Conservation (phyloP, 805 yeast genomes). For the Metschnikowia chrysomelidarum region DNA sequence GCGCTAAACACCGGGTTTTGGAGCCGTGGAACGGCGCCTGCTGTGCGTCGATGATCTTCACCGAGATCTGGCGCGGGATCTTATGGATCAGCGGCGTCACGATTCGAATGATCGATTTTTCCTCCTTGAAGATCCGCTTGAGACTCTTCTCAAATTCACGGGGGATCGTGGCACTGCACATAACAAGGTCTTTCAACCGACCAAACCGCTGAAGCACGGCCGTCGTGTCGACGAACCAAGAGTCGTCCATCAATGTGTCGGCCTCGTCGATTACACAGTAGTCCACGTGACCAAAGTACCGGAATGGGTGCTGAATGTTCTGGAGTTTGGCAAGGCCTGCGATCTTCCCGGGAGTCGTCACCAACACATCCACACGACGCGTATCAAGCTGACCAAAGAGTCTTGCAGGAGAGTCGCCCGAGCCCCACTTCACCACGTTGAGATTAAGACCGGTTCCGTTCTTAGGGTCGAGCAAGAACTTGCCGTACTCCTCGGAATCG, state of each 20-base stretch:
- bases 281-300: constrained; percentile 44
- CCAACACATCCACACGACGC: constrained; percentile 67
- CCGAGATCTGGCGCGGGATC: constrained; percentile 72
- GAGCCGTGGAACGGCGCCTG: constrained; percentile 81
- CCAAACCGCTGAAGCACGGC: constrained; percentile 49
- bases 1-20: constrained; percentile 80
- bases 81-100: constrained; percentile 82
- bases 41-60: constrained; percentile 73
- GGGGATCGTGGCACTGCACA: constrained; percentile 92
- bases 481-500: constrained; percentile 19
- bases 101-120: constrained; percentile 50
- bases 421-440: constrained; percentile 58
- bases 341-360: constrained; percentile 84
- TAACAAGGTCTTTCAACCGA: constrained; percentile 59
- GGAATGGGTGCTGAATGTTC: constrained; percentile 31
- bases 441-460: constrained; percentile 35
- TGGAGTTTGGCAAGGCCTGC: constrained; percentile 36
- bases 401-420: constrained; percentile 52
- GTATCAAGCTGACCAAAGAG: constrained; percentile 43
- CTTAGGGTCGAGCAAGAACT: constrained; percentile 26
- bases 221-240: constrained; percentile 69
- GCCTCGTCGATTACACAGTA: constrained; percentile 89
- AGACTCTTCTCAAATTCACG: constrained; percentile 66
- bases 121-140: constrained; percentile 56
- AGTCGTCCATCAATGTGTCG: constrained; percentile 82